phyloP scores from a whole-genome alignment of 306 rosid species.

The cucumber (Cucumis sativus) region Cucumber_9930_V3 NC_026657.2:13240001-13240500 shows the following conservation, averaged over 20 bases:
- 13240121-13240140: not conserved
- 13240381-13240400: not conserved
- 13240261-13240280: not conserved
- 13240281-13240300: not conserved
- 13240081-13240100: not conserved
- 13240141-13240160: not conserved
- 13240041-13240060: not conserved
- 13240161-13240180: not conserved
- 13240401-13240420: not conserved
- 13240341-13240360: not conserved
- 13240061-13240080: not conserved
- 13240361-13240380: not conserved
- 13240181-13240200: not conserved
- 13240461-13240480: slow-evolving; percentile 61
- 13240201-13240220: not conserved
- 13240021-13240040: not conserved
- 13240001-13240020: not conserved
- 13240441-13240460: slow-evolving; percentile 23
- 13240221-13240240: not conserved
- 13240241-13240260: not conserved
- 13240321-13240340: not conserved
- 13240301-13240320: not conserved
- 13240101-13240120: not conserved
- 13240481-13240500: slow-evolving; percentile 32
- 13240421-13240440: not conserved